Base-by-base conservation (phyloP, 768 basidiomycete species). In the Russula compacta region DNA sequence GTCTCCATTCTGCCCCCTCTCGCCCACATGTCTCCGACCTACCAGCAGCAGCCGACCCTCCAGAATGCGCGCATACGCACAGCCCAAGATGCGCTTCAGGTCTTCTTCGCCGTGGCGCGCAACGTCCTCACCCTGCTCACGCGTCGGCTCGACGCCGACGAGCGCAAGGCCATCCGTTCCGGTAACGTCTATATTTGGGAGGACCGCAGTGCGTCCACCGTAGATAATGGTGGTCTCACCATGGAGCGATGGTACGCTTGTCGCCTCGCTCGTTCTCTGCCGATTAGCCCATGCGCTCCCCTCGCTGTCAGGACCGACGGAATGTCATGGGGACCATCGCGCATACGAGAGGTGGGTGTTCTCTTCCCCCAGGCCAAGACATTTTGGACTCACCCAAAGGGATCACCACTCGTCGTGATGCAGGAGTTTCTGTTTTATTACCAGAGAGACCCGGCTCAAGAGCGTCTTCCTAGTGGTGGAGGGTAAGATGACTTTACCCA, bases 371-470 rank as follows among this genome's bases (percentile, higher is more conserved):
- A 17, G 9, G 10, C n/a, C 50, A n/a, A 32, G 2, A 10, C 46
- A 51, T 19, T 39, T 40, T n/a, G 35, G 7, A 50, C 6, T 7
- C 3, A 9, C 50, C n/a, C 9, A 9, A 9, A 2, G 6, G 12
- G 10, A 2, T 11, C 48, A 55, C 12, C n/a, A 8, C 56, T 61
- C 54, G 38, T 46, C 57, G 58, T 61, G 50, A 59, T 64, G 9
- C 70, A 91, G 88, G 88, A 90, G 69, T 92, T 92, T 67, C 76
- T 92, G 29, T 91, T 90, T 69, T 92, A 92, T 72, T 90, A 88
- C 60, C 88, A 92, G 73, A 56, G 66, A 57, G 64, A 64, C 43
- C 59, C 61, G 51, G 51, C 68, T 44, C 62, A 67, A 65, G 70
- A 69, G 57, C 67, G 69, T 56, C 60, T 63, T 51, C 42, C 58